Percentiles rank a stretch among this genome's conserved stretches.
phyloP scores from a whole-genome alignment of 106 monocot genomes.

The Phalaenopsis aphrodite region DNA sequence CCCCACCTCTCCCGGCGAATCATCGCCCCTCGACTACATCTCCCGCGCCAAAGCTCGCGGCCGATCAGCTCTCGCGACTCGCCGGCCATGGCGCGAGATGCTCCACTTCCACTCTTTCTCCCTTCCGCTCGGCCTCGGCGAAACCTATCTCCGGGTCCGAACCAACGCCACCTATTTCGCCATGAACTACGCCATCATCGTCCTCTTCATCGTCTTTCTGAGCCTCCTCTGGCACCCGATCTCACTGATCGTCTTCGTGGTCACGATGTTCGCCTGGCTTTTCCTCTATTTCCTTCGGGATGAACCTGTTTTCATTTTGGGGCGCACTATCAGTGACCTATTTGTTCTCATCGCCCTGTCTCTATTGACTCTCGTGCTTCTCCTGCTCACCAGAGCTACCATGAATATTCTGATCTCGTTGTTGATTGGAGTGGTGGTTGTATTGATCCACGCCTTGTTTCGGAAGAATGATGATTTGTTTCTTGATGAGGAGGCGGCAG shows the following conservation, averaged over 20 bases:
- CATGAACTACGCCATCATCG: conserved; percentile 81
- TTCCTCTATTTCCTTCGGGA: conserved; percentile 15
- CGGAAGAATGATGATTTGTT: conserved; percentile 5
- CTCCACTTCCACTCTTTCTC: conserved; percentile 31
- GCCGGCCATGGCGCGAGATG: conserved; percentile 60
- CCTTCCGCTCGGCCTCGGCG: conserved; percentile 48
- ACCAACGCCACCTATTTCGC: conserved; percentile 60
- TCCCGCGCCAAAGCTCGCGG: conserved; percentile 55
- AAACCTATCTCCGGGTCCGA: conserved; percentile 52
- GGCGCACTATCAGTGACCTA: conserved; percentile 3
- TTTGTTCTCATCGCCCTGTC: conserved; percentile 7
- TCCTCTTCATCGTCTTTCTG: conserved; percentile 57
- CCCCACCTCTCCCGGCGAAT: neutral
- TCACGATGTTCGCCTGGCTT: conserved; percentile 11
- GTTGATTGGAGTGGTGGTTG: conserved; percentile 4
- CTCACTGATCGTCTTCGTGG: conserved; percentile 15
- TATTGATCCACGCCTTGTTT: conserved; percentile 7
- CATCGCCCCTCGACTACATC: conserved; percentile 13
- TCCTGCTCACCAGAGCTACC: conserved; percentile 4
- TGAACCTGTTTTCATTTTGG: neutral
- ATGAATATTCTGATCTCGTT: conserved; percentile 9
- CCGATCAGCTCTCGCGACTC: conserved; percentile 40
- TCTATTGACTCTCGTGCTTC: neutral
- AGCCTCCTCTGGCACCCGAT: conserved; percentile 72
- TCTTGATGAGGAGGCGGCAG: neutral